Percentiles rank a stretch among this genome's conserved stretches.
Evolutionary conservation across 495 filamentous ascomycete species (phyloP).

Genomic region (Neurospora terricola): DNA sequence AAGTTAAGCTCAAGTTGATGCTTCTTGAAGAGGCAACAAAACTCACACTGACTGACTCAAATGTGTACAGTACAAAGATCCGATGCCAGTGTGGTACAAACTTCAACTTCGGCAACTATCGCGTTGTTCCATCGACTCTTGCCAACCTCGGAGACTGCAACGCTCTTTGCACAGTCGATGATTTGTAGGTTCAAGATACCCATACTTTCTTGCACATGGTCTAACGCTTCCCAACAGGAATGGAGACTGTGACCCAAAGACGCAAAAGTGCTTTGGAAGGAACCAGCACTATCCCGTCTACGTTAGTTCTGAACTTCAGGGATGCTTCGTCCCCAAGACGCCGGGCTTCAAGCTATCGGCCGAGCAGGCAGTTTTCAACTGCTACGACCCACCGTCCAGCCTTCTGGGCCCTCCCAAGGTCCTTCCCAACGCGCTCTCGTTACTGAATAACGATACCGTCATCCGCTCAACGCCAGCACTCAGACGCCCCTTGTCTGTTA

Average conservation of each 20-base stretch:
- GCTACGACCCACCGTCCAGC: neutral
- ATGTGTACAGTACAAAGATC: neutral
- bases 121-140: neutral
- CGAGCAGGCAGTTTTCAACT: neutral
- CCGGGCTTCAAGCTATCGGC: conserved; percentile 8
- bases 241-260: neutral
- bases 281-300: conserved; percentile 8
- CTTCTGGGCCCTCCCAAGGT: neutral
- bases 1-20: neutral
- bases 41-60: neutral
- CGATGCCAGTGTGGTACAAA: conserved; percentile 5
- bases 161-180: neutral
- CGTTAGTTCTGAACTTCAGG: conserved; percentile 15
- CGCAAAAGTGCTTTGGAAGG: conserved; percentile 4
- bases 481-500: neutral
- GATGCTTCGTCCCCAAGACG: conserved; percentile 14
- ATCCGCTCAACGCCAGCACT: neutral
- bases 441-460: accelerated
- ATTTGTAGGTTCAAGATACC: neutral
- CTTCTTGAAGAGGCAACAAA: neutral
- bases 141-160: neutral
- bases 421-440: neutral
- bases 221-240: neutral
- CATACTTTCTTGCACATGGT: neutral
- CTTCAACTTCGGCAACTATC: conserved; percentile 2